Evolutionary conservation across 2,329 filamentous ascomycete species (phyloP).

Genomic region (Fusarium beomiforme): DNA sequence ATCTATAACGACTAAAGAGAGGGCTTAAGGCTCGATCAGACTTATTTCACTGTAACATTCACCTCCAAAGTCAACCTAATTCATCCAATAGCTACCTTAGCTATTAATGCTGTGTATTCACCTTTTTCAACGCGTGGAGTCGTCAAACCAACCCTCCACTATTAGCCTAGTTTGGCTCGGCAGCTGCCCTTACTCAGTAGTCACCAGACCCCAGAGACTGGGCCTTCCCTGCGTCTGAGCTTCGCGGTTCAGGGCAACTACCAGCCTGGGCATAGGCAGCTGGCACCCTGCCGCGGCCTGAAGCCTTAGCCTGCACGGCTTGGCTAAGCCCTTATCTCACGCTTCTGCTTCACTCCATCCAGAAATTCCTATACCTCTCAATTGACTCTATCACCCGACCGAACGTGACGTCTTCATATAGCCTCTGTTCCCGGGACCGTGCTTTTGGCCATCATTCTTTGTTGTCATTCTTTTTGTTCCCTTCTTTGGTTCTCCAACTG

Average conservation of each 20-base stretch:
- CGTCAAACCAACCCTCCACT: slow-evolving; percentile 24
- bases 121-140: not conserved
- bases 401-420: slow-evolving; percentile 14
- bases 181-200: slow-evolving; percentile 36
- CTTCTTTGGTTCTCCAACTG: slow-evolving; percentile 4
- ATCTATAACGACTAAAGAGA: not conserved
- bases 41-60: not conserved
- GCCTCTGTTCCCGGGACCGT: slow-evolving; percentile 18
- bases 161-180: slow-evolving; percentile 30
- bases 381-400: slow-evolving; percentile 37
- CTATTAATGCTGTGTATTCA: not conserved
- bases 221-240: slow-evolving; percentile 22
- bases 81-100: too few species aligned
- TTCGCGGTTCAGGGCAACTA: slow-evolving; percentile 30
- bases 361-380: slow-evolving; percentile 22
- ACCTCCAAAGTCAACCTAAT: not conserved
- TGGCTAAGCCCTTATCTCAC: slow-evolving; percentile 37
- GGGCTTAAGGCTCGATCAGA: not conserved
- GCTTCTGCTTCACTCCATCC: slow-evolving; percentile 20
- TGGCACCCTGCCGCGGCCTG: not conserved
- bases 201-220: slow-evolving; percentile 34
- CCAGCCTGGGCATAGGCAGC: not conserved
- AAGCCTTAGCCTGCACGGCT: not conserved
- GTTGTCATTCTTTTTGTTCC: slow-evolving; percentile 29
- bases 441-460: slow-evolving; percentile 21